Percentiles rank a stretch among this genome's conserved stretches.
Evolutionary conservation across 1,284 basidiomycete genomes (phyloP).

Genomic region (Bjerkandera adusta): DNA sequence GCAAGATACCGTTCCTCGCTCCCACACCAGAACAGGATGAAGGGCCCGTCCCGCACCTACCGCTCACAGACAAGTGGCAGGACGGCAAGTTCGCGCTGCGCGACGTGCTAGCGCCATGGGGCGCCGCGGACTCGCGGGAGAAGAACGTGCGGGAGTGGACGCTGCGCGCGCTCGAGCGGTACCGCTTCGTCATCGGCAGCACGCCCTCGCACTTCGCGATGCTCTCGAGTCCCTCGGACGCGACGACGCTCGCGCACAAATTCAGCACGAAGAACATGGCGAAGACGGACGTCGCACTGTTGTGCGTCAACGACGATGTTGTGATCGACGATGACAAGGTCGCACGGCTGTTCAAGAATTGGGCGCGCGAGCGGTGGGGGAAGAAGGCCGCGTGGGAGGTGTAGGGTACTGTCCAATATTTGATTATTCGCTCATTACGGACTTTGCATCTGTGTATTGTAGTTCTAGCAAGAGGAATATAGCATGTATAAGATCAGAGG

Average conservation of each 20-base stretch:
- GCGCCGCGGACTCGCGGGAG: conserved; percentile 19
- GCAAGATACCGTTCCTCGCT: too few species aligned
- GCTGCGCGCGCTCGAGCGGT: conserved; percentile 41
- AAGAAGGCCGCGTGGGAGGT: conserved; percentile 25
- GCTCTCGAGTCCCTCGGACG: conserved; percentile 17
- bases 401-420: neutral
- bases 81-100: conserved; percentile 40
- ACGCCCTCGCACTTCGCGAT: conserved; percentile 27
- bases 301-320: conserved; percentile 31
- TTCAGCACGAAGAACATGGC: conserved; percentile 11
- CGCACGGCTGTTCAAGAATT: conserved; percentile 18
- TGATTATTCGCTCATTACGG: too few species aligned
- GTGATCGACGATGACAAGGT: conserved; percentile 20
- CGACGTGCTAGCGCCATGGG: conserved; percentile 34
- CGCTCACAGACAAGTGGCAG: conserved; percentile 34
- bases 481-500: too few species aligned
- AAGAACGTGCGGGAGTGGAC: conserved; percentile 38
- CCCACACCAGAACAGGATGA: too few species aligned
- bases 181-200: conserved; percentile 38
- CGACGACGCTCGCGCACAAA: conserved; percentile 10
- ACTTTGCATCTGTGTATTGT: too few species aligned
- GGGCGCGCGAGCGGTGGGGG: conserved; percentile 23
- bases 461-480: too few species aligned
- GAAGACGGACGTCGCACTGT: conserved; percentile 21
- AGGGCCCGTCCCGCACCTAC: conserved; percentile 35